Percentiles rank a stretch among this genome's conserved stretches.
phyloP scores from a whole-genome alignment of 371 early-diverging fungal genomes.

The Actinomortierella wolfii region DNA sequence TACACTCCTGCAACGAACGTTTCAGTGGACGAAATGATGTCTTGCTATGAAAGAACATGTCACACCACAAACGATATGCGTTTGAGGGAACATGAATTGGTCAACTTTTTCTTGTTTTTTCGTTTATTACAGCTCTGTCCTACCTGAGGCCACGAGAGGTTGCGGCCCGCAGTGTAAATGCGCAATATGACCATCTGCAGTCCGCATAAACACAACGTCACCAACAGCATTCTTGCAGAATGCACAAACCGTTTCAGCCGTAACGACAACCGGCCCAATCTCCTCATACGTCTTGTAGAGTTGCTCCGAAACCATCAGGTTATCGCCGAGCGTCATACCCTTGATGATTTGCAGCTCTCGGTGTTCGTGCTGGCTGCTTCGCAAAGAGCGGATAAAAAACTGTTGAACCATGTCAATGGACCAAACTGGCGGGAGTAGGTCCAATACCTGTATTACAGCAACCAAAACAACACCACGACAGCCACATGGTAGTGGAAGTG shows the following conservation, averaged over 20 bases:
- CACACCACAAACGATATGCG: conserved; percentile 21
- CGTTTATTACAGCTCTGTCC: too few species aligned
- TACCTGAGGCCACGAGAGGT: too few species aligned
- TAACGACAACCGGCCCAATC: conserved; percentile 53
- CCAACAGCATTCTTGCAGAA: conserved; percentile 56
- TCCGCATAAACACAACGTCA: conserved; percentile 57
- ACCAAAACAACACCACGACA: background rate
- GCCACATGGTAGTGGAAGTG: too few species aligned
- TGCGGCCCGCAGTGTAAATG: conserved; percentile 65
- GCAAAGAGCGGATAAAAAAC: conserved; percentile 59
- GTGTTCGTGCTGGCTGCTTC: conserved; percentile 55
- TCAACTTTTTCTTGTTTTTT: too few species aligned
- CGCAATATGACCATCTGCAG: conserved; percentile 50
- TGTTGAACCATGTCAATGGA: conserved; percentile 60
- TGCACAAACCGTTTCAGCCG: conserved; percentile 52
- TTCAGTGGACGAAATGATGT: conserved; percentile 29
- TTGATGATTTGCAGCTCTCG: conserved; percentile 62
- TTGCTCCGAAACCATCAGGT: conserved; percentile 55
- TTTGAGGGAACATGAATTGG: too few species aligned
- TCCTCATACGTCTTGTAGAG: conserved; percentile 52
- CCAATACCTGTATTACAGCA: conserved; percentile 53
- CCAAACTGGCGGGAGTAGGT: conserved; percentile 67
- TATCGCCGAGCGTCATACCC: conserved; percentile 65
- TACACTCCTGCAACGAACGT: conserved; percentile 13
- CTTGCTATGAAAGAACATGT: conserved; percentile 23